Evolutionary conservation across 1,139 yeast species (phyloP).

Genomic region (Pichiaceae sp.): DNA sequence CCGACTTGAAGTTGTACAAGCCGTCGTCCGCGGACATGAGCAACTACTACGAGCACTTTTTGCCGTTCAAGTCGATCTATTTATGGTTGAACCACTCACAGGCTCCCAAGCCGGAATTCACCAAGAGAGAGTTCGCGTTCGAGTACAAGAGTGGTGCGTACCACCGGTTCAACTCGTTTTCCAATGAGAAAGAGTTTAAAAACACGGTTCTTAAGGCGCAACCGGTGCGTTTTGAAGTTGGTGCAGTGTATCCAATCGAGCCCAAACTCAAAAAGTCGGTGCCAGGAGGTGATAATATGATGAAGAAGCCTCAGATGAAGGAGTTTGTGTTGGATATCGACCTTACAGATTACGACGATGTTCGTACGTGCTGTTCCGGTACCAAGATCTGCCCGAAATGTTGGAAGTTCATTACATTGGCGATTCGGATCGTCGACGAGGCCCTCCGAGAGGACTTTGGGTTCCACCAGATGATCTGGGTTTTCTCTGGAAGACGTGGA

Average conservation of each 20-base stretch:
- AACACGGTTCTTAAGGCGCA: slow-evolving; percentile 60
- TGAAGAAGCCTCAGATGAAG: slow-evolving; percentile 73
- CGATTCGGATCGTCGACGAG: slow-evolving; percentile 63
- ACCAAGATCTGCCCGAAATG: slow-evolving; percentile 82
- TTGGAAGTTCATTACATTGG: slow-evolving; percentile 91
- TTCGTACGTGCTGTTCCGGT: slow-evolving; percentile 88
- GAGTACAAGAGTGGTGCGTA: slow-evolving; percentile 81
- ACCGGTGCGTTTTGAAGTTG: slow-evolving; percentile 92
- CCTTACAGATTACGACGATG: slow-evolving; percentile 91
- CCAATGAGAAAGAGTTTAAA: slow-evolving; percentile 63
- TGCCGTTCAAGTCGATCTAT: slow-evolving; percentile 68
- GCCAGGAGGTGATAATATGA: slow-evolving; percentile 44
- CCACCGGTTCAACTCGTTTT: slow-evolving; percentile 79
- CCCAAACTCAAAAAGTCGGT: slow-evolving; percentile 77
- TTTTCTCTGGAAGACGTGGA: slow-evolving; percentile 97
- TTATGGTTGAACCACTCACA: slow-evolving; percentile 89
- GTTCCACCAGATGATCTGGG: slow-evolving; percentile 82
- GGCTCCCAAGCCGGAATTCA: slow-evolving; percentile 52
- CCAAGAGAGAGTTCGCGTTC: slow-evolving; percentile 90
- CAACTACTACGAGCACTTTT: slow-evolving; percentile 63
- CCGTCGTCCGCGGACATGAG: slow-evolving; percentile 64
- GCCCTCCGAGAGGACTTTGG: slow-evolving; percentile 86
- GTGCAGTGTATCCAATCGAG: slow-evolving; percentile 82
- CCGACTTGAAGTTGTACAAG: slow-evolving; percentile 16
- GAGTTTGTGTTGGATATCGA: slow-evolving; percentile 96